These are phyloP conservation scores for Angophora floribunda DNA, from an alignment of 345 rosid species.

Conservation along the genomic window DNA sequence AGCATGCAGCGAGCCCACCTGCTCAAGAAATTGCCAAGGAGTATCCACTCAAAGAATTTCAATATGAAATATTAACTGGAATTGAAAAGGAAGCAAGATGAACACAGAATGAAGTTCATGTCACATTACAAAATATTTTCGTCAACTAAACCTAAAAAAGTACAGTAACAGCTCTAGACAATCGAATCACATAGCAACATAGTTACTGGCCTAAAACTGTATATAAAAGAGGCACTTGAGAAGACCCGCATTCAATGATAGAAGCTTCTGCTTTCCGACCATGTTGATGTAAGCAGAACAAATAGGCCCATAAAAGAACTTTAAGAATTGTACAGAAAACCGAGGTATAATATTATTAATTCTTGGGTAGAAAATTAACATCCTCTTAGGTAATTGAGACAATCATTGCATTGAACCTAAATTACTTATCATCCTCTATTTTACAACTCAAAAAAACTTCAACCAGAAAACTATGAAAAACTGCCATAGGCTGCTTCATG, in stretches of 20 bases:
- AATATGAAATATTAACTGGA: neutral
- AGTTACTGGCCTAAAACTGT: neutral
- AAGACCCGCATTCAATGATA: neutral
- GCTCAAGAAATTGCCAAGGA: conserved; percentile 15
- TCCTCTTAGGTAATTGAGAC: neutral
- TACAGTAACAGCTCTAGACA: neutral
- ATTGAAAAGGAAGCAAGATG: neutral
- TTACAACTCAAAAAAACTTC: neutral
- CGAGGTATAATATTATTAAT: neutral
- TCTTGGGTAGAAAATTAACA: neutral
- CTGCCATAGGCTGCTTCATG: neutral
- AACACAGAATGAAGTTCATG: neutral
- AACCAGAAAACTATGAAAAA: neutral
- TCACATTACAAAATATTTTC: neutral
- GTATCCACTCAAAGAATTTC: neutral
- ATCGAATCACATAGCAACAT: neutral
- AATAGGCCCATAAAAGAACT: neutral
- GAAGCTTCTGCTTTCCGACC: neutral
- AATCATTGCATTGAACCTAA: neutral
- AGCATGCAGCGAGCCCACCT: conserved; percentile 83
- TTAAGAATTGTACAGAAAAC: neutral
- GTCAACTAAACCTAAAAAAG: neutral
- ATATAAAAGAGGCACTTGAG: neutral
- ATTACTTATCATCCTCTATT: neutral
- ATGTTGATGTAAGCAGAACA: neutral